Percentiles rank a stretch among this genome's conserved stretches.
phyloP scores from a whole-genome alignment of 768 basidiomycete species.

The Suillus decipiens region DNA sequence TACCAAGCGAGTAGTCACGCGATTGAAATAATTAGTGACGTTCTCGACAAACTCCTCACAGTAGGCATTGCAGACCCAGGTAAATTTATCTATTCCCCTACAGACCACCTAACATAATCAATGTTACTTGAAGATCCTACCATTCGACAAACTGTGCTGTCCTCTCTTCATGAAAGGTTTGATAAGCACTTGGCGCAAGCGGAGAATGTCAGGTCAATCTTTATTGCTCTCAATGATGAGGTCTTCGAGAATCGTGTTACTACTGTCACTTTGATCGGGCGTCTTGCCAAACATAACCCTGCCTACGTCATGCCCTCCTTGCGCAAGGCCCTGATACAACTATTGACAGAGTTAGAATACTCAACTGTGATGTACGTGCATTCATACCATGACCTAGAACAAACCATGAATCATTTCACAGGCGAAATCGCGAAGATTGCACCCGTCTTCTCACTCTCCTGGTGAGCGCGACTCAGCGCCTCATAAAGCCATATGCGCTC shows the following conservation, averaged over 20 bases:
- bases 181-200: constrained; percentile 97
- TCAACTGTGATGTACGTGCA: constrained; percentile 78
- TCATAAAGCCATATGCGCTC: constrained; percentile 94
- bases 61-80: constrained; percentile 97
- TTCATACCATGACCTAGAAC: constrained; percentile 6
- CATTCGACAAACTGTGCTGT: constrained; percentile 86
- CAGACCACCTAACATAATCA: constrained; percentile 12
- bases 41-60: constrained; percentile 93
- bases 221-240: constrained; percentile 97
- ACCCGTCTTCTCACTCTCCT: constrained; percentile 87
- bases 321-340: constrained; percentile 92
- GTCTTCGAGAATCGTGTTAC: constrained; percentile 90
- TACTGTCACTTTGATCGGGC: constrained; percentile 90
- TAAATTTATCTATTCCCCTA: constrained; percentile 31
- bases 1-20: constrained; percentile 95
- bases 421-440: constrained; percentile 88
- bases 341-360: constrained; percentile 96
- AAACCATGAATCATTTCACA: constrained; percentile 28
- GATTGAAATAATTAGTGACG: constrained; percentile 96
- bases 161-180: constrained; percentile 87
- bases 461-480: constrained; percentile 86
- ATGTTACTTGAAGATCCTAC: constrained; percentile 50
- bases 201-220: constrained; percentile 95
- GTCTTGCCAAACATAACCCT: constrained; percentile 92
- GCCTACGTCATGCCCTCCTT: constrained; percentile 99